These are phyloP conservation scores for Plenodomus tracheiphilus DNA, from an alignment of 2,329 filamentous ascomycete genomes.

Conservation along the genomic window DNA sequence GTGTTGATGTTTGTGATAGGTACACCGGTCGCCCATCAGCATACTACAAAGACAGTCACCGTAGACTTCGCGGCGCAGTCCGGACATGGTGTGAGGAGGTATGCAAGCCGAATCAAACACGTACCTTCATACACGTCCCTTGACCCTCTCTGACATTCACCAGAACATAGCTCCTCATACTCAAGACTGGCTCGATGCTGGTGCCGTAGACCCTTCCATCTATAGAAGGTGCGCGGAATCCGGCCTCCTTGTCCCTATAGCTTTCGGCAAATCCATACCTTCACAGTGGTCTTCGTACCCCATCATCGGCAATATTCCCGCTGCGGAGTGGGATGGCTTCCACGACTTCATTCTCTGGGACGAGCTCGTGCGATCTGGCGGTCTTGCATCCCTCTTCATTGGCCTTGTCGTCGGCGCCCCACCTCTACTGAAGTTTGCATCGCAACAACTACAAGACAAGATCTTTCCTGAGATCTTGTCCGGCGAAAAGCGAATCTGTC, in stretches of 20 bases:
- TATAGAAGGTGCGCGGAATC: conserved; percentile 33
- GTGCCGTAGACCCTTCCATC: conserved; percentile 26
- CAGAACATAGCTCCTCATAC: conserved; percentile 31
- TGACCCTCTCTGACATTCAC: not conserved
- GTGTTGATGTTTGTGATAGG: conserved; percentile 11
- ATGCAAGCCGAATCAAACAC: not conserved
- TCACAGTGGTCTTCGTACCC: conserved; percentile 29
- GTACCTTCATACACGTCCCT: not conserved
- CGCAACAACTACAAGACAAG: conserved; percentile 21
- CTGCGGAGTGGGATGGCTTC: conserved; percentile 43
- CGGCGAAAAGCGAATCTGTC: conserved; percentile 35
- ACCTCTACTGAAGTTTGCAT: conserved; percentile 29
- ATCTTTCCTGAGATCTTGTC: conserved; percentile 34
- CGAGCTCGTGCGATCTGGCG: conserved; percentile 36
- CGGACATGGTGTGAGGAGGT: conserved; percentile 36
- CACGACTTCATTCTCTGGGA: conserved; percentile 44
- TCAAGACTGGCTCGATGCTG: conserved; percentile 32
- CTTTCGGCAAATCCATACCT: conserved; percentile 34
- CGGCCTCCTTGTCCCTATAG: conserved; percentile 36
- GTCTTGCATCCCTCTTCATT: conserved; percentile 31
- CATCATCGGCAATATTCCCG: conserved; percentile 56
- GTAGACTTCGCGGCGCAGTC: conserved; percentile 31
- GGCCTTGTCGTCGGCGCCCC: conserved; percentile 37
- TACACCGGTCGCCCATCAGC: conserved; percentile 36
- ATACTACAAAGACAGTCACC: conserved; percentile 39